A percentile compares a stretch with the other conserved stretches of the same genome.
These are phyloP conservation scores for Phytopythium sindhum DNA, from an alignment of 352 stramenopile species.

Conservation along the genomic window DNA sequence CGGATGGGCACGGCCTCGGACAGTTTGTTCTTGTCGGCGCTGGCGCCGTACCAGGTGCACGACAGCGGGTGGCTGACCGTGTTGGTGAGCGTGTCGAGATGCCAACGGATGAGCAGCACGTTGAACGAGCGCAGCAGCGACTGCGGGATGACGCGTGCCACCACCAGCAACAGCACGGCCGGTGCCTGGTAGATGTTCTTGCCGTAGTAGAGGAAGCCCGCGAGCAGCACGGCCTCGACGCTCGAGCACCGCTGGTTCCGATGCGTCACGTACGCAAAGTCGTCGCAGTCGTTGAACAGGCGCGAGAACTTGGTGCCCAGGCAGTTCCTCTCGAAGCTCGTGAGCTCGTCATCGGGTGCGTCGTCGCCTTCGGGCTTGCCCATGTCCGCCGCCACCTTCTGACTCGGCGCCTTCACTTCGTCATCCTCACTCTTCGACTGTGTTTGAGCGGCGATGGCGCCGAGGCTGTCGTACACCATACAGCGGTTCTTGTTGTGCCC, in stretches of 20 bases:
- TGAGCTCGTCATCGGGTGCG: conserved; percentile 4
- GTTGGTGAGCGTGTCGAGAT: conserved; percentile 6
- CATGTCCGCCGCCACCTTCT: neutral
- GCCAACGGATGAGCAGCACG: conserved; percentile 16
- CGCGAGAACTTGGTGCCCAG: conserved; percentile 14
- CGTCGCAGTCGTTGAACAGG: conserved; percentile 22
- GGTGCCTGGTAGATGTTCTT: conserved; percentile 19
- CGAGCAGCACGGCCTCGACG: conserved; percentile 17
- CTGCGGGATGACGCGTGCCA: conserved; percentile 20
- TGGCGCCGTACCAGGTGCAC: conserved; percentile 10
- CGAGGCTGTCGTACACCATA: neutral
- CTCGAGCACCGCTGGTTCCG: conserved; percentile 11
- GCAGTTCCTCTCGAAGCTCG: conserved; percentile 22
- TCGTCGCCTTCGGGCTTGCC: neutral
- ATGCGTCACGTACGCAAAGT: conserved; percentile 18
- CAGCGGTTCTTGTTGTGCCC: neutral
- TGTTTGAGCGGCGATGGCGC: neutral
- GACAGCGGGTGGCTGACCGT: conserved; percentile 2
- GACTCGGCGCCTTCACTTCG: neutral
- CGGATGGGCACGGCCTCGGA: neutral
- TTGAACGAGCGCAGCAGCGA: conserved; percentile 28
- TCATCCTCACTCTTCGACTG: neutral
- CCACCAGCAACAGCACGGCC: conserved; percentile 15
- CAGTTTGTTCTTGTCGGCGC: conserved; percentile 6
- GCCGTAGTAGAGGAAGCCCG: conserved; percentile 22